A percentile compares a stretch with the other conserved stretches of the same genome.
phyloP scores from a whole-genome alignment of 2,329 filamentous ascomycete species.

The Bipolaris gigantea region DNA sequence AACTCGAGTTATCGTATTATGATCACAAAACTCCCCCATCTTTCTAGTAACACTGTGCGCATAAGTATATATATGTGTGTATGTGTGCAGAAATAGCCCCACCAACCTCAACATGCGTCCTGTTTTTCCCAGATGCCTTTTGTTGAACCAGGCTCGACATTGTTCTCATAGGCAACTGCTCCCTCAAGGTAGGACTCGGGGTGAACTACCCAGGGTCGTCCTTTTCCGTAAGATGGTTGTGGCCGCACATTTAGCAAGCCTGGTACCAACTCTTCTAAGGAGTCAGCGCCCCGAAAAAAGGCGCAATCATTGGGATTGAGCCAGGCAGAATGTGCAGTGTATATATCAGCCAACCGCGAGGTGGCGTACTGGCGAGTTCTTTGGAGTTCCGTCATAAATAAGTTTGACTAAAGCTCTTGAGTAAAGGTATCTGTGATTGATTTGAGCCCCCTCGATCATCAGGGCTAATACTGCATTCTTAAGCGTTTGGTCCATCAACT shows the following conservation, averaged over 20 bases:
- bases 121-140: neutral
- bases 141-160: neutral
- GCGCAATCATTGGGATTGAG: neutral
- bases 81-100: no score
- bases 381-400: slow-evolving; percentile 5
- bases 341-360: neutral
- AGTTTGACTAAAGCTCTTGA: no score
- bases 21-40: no score
- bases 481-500: neutral
- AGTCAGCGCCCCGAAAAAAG: neutral
- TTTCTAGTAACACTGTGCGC: no score
- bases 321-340: no score
- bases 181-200: neutral
- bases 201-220: neutral
- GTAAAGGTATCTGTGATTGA: no score
- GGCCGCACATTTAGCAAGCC: neutral
- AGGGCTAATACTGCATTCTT: neutral
- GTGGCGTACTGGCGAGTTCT: neutral
- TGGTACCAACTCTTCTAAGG: neutral
- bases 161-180: neutral
- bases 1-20: no score
- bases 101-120: no score
- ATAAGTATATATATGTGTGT: no score
- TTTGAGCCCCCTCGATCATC: no score
- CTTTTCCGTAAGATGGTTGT: neutral